These are phyloP conservation scores for Jaapia argillacea DNA, from an alignment of 768 basidiomycete species.

Conservation along the genomic window DNA sequence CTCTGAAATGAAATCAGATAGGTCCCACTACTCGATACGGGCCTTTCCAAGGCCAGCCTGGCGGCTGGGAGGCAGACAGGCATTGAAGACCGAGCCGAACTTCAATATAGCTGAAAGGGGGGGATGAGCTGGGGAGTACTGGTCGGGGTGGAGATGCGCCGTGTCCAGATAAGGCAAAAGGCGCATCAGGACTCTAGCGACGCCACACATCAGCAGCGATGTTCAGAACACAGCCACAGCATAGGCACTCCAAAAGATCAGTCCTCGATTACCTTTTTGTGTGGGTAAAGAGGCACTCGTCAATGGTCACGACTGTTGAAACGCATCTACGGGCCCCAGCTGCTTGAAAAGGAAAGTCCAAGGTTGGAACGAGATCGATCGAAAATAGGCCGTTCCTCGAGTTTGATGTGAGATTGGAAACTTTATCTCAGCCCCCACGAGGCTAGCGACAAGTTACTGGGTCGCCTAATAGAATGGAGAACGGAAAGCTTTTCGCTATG, in stretches of 20 bases:
- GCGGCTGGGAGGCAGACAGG: background rate
- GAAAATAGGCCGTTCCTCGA: background rate
- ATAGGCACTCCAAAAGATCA: background rate
- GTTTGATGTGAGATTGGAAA: background rate
- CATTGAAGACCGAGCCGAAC: too few species aligned
- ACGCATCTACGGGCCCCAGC: background rate
- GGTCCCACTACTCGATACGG: too few species aligned
- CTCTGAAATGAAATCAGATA: too few species aligned
- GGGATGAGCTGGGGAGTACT: background rate
- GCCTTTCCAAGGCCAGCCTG: background rate
- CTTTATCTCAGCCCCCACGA: background rate
- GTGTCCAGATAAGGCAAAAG: background rate
- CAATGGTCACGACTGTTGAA: background rate
- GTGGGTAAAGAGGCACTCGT: background rate
- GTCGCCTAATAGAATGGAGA: background rate
- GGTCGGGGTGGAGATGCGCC: background rate
- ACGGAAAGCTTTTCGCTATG: background rate
- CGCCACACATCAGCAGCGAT: too few species aligned
- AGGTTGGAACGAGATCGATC: background rate
- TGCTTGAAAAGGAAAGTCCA: background rate
- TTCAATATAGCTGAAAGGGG: too few species aligned
- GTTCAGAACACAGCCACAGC: background rate
- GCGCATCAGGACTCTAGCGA: background rate
- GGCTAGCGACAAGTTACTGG: background rate
- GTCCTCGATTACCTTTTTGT: background rate